Base-by-base conservation (phyloP, 805 yeast genomes). In the Torulaspora maleeae region DNA sequence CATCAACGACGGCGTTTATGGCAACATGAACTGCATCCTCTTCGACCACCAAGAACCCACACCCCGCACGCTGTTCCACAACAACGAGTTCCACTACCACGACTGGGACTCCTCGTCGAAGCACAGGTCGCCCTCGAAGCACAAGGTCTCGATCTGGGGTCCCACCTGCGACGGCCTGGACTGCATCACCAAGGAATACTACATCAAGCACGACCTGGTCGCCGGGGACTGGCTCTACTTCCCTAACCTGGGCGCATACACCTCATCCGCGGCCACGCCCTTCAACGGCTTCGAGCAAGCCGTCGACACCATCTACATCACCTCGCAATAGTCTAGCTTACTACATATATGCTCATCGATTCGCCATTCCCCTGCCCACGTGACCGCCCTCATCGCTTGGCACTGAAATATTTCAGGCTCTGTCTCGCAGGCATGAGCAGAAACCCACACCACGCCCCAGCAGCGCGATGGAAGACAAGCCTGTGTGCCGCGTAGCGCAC, bases 111-210 rank as follows among this genome's bases (percentile, higher is more conserved):
- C 67, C 20, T 45, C 62, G 1, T 50, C 61, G 0, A 44, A 42
- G n/a, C 41, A 15, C 12, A 41, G 28, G 12, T 32, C 49, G 4
- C 44, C 29, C 24, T 24, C 28, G 9, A 32, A 5, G 32, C 58
- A 64, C 51, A 64, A 64, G 36, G 83, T 77, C 43, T 86, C 95
- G 3, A 75, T 93, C 49, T 91, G 99, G 99, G 99, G 99, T 5
- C 99, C 98, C 36, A 91, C 98, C 15, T 91, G 99, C 70, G 99
- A 91, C 68, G 97, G 97, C 3, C 73, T 91, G 51, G 99, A 91
- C 66, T 84, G 95, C 64, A 79, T 91, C 47, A 64, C 84, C 15
- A 64, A 71, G 38, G 72, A 70, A 29, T 70, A 79, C 48, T 56
- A 54, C 28, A 71, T 91, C 58, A 72, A 81, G 15, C 72, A 76